phyloP scores from a whole-genome alignment of 192 early-diverging fungal species.

The Rhizophlyctis rosea region DNA sequence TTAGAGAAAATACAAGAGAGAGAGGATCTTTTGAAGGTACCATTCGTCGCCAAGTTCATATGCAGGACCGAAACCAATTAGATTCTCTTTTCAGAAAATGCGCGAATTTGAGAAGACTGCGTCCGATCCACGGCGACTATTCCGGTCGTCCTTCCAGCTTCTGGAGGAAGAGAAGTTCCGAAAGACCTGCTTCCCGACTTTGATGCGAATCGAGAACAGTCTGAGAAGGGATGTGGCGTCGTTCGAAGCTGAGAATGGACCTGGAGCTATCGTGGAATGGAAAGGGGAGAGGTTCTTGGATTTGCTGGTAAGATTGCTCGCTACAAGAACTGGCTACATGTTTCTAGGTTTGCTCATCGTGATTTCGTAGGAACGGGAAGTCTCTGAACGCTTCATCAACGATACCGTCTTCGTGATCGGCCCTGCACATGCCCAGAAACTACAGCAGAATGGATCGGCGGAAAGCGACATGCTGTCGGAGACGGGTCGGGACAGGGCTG shows the following conservation, averaged over 20 bases:
- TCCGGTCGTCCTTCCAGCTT: constrained; percentile 72
- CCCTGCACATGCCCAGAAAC: too few species aligned
- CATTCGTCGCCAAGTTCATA: neutral
- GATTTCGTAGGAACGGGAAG: constrained; percentile 36
- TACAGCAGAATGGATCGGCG: too few species aligned
- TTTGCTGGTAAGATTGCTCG: constrained; percentile 10
- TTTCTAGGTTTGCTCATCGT: neutral
- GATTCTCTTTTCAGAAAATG: constrained; percentile 53
- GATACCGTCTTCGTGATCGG: constrained; percentile 67
- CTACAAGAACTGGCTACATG: constrained; percentile 7
- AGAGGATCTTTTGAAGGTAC: constrained; percentile 12
- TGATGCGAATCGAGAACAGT: constrained; percentile 60
- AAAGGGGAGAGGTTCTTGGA: constrained; percentile 15
- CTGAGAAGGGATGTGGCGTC: constrained; percentile 50
- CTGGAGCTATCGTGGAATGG: constrained; percentile 16
- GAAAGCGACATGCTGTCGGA: too few species aligned
- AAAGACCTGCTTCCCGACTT: constrained; percentile 70
- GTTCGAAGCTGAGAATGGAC: constrained; percentile 53
- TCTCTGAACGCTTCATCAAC: constrained; percentile 52
- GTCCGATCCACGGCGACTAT: constrained; percentile 70
- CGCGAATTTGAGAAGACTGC: constrained; percentile 74
- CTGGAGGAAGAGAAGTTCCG: constrained; percentile 80
- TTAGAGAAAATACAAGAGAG: constrained; percentile 30
- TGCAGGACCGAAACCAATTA: constrained; percentile 1
- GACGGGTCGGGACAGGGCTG: too few species aligned